Percentiles rank a stretch among this genome's conserved stretches.
These are phyloP conservation scores for Halophytophthora polymorphica DNA, from an alignment of 352 stramenopile genomes.

Conservation along the genomic window DNA sequence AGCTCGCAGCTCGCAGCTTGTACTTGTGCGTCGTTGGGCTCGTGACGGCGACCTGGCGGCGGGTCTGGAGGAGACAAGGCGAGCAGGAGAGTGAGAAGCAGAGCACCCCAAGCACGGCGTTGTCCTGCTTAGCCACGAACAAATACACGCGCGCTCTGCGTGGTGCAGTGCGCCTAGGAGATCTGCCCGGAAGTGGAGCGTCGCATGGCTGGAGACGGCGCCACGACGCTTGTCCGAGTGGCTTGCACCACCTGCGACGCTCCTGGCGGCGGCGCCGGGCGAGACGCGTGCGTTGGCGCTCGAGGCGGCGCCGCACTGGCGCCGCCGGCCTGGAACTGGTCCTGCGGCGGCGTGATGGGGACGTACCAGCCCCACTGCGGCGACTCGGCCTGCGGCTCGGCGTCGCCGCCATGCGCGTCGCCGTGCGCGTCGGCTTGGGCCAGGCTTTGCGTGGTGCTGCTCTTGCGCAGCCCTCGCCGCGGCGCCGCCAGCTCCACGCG, in stretches of 20 bases:
- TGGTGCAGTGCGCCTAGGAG: slow-evolving; percentile 10
- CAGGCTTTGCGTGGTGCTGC: slow-evolving; percentile 24
- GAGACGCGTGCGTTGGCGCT: not conserved
- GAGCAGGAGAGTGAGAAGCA: too few relatives aligned
- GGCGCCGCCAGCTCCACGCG: slow-evolving; percentile 16
- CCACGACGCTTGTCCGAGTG: not conserved
- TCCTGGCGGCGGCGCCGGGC: slow-evolving; percentile 16
- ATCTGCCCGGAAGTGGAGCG: slow-evolving; percentile 37
- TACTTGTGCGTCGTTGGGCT: too few relatives aligned
- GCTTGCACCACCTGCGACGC: slow-evolving; percentile 2
- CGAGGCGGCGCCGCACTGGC: slow-evolving; percentile 3
- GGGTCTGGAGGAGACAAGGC: too few relatives aligned
- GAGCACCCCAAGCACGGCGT: too few relatives aligned
- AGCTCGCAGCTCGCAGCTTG: too few relatives aligned
- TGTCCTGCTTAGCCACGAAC: too few relatives aligned
- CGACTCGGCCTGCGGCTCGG: slow-evolving; percentile 54
- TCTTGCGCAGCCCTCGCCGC: slow-evolving; percentile 20
- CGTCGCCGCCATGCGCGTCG: slow-evolving; percentile 6
- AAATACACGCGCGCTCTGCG: slow-evolving; percentile 4
- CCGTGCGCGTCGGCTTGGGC: slow-evolving; percentile 2
- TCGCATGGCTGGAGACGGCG: slow-evolving; percentile 12
- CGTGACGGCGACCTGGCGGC: too few relatives aligned
- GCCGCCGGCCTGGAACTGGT: slow-evolving; percentile 34
- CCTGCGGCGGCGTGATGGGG: slow-evolving; percentile 76
- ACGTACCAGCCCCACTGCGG: slow-evolving; percentile 89